Base-by-base conservation (phyloP, 2,329 filamentous ascomycete species). In the Fusarium sp. region DNA sequence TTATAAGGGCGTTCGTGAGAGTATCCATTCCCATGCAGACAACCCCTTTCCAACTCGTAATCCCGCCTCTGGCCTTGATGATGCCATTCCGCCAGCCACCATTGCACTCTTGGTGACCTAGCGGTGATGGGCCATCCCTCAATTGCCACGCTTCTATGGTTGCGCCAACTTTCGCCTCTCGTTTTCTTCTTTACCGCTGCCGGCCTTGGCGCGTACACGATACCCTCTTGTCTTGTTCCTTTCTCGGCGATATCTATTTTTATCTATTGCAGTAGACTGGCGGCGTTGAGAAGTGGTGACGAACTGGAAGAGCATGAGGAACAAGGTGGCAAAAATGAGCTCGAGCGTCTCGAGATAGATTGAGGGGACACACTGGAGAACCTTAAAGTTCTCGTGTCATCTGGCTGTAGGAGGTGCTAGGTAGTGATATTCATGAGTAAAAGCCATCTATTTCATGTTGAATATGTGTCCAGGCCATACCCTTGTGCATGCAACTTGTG, bases 1-100 rank as follows among this genome's bases (percentile, higher is more conserved):
- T 76, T 84, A 36, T 85, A 72, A 82, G 60, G 61, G 64, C 38
- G 22, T 40, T 36, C 16, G 38, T 54, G 54, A 47, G 63, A 52
- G 27, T 47, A n/a, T 33, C 20, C 16, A 25, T 67, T 50, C 69
- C 47, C 40, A 38, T 50, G 38, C 59, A 65, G 56, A 63, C 66
- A 59, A 38, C n/a, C 45, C 50, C 57, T 64, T 45, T 36, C 47
- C 57, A 42, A 35, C 42, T 61, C 63, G 71, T 78, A 78, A 79
- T 66, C 45, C 54, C 45, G 47, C 42, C 63, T 45, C 63, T 69
- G 47, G 60, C 60, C 67, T 56, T 58, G 58, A 57, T 73, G 61
- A 69, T 68, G 50, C 31, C 47, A 59, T 40, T 25, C 50, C 57
- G 40, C 66, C 65, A 45, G 62, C 60, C 42, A 57, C 68, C 77